Base-by-base conservation (phyloP, 805 yeast genomes). In the Metschnikowia sp. region DNA sequence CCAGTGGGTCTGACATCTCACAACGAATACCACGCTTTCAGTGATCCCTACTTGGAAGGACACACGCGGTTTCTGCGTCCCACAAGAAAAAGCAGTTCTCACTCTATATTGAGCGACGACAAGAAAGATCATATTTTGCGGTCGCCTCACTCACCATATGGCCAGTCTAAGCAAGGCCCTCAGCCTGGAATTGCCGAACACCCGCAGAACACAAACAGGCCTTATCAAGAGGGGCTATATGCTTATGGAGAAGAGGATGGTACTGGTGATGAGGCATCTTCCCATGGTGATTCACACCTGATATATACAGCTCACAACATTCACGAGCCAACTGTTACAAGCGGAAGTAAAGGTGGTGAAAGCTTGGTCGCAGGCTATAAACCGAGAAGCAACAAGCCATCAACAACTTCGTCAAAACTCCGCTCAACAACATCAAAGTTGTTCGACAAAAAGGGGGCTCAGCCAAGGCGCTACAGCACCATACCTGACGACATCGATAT, bases 381-480 rank as follows among this genome's bases (percentile, higher is more conserved):
- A 26, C 60, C 60, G 41, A 65, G 63, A 45, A 62, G 62, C 33
- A 59, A 57, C 45, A 62, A 62, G 42, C 53, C 72, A 4, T 62
- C 72, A 7, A 62, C 64, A 2, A 45, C 52, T 0, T 54, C 74
- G 0, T 70, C 75, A 1, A 81, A 76, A 43, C 65, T 82, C 39
- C 64, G 86, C 36, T 81, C 90, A 2, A 84, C 89, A 1, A 83
- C 90, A 0, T 84, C 90, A 1, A 83, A 83, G 51, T 66, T 86
- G 6, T 86, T 86, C 63, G 92, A 86, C 56, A 77, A 81, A 10
- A 84, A 81, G 55, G 90, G 88, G 1, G 79, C 84, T 0, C 86
- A 83, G 40, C 81, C 88, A 6, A 73, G 91, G 58, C 69, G 90
- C 32, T 85, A 86, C 57, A 83, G 90, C 18, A 87, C 86, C 18